Conservation (phyloP, 768 basidiomycete genomes). For the Trametes punicea region DNA sequence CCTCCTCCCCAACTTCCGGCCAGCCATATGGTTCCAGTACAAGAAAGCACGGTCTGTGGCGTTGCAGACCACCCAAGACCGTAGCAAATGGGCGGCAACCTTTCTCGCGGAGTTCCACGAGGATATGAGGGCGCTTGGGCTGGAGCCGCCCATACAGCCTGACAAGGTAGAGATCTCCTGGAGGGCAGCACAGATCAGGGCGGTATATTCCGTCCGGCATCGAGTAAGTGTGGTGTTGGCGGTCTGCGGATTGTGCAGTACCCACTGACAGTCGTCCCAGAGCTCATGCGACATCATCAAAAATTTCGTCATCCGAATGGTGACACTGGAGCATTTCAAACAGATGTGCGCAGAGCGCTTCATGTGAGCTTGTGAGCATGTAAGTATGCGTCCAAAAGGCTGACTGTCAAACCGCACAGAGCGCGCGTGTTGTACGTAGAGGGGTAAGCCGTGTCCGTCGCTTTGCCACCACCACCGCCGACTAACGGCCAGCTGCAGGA, state of each 20-base stretch:
- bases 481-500: background rate
- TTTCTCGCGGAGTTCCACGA: background rate
- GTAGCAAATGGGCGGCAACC: background rate
- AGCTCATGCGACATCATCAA: background rate
- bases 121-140: background rate
- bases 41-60: background rate
- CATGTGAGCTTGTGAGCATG: background rate
- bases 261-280: background rate
- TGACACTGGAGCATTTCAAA: background rate
- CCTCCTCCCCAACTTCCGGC: background rate
- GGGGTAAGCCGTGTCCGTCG: background rate
- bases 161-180: background rate
- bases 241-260: background rate
- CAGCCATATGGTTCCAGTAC: background rate
- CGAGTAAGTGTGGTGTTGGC: background rate
- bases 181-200: background rate
- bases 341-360: background rate
- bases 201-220: background rate
- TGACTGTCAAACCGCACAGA: slow-evolving; percentile 2
- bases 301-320: background rate
- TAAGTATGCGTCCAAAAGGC: background rate
- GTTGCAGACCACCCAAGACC: background rate
- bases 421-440: background rate
- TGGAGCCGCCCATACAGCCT: background rate
- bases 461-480: background rate